phyloP scores from a whole-genome alignment of 306 rosid species.

The Carpinus fangiana region DNA sequence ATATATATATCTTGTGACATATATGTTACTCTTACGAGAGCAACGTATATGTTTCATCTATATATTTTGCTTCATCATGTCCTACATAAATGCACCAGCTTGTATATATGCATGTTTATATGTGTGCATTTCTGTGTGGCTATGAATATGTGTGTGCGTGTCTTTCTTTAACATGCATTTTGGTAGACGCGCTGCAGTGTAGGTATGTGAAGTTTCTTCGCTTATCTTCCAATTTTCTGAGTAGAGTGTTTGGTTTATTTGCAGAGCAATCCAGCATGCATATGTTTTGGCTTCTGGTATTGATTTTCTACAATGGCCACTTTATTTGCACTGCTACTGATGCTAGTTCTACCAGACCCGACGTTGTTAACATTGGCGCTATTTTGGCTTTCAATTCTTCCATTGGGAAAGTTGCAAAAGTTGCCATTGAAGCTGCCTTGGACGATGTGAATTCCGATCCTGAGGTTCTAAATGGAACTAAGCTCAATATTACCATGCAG shows the following conservation, averaged over 20 bases:
- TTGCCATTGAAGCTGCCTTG: conserved; percentile 49
- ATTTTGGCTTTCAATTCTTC: conserved; percentile 48
- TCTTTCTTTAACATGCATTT: too few species aligned
- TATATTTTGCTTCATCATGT: not conserved
- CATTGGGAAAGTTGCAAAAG: conserved; percentile 52
- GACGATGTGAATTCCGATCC: conserved; percentile 51
- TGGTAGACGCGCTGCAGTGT: too few species aligned
- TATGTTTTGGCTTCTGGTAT: conserved; percentile 33
- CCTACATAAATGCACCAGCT: not conserved
- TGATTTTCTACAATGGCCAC: conserved; percentile 18
- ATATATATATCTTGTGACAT: too few species aligned
- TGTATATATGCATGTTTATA: not conserved
- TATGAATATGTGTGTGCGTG: not conserved
- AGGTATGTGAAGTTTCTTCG: too few species aligned
- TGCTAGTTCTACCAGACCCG: conserved; percentile 22
- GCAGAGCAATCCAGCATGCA: conserved; percentile 27
- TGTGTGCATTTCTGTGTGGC: not conserved
- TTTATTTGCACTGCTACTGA: conserved; percentile 5
- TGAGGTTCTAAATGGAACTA: conserved; percentile 33
- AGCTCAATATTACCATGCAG: conserved; percentile 20
- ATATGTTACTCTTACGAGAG: too few species aligned
- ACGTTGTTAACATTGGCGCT: conserved; percentile 47
- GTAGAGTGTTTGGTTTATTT: not conserved
- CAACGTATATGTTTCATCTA: too few species aligned
- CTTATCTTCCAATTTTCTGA: too few species aligned